These are phyloP conservation scores for maize (Zea mays) DNA, from an alignment of 176 grass and related monocot genomes.

Conservation along the genomic window Zm-B73-REFERENCE-NAM-5.0 NC_050104.1:150099001-150099500, in stretches of 20 bases:
- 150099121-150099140: not conserved
- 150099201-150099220: not conserved
- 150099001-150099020: conserved; percentile 1
- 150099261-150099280: not conserved
- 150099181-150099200: not conserved
- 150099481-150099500: not conserved
- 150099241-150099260: not conserved
- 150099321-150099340: not conserved
- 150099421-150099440: conserved; percentile 14
- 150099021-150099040: not conserved
- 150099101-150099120: too few species aligned
- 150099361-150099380: not conserved
- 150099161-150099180: not conserved
- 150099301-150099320: not conserved
- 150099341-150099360: not conserved
- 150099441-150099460: conserved; percentile 6
- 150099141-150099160: not conserved
- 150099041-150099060: conserved; percentile 3
- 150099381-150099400: not conserved
- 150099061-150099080: conserved; percentile 13
- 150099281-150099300: not conserved
- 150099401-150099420: not conserved
- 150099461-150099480: not conserved
- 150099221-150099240: not conserved
- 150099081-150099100: not conserved